Conservation (phyloP, 345 rosid genomes). For the Trapa bicornis region DNA sequence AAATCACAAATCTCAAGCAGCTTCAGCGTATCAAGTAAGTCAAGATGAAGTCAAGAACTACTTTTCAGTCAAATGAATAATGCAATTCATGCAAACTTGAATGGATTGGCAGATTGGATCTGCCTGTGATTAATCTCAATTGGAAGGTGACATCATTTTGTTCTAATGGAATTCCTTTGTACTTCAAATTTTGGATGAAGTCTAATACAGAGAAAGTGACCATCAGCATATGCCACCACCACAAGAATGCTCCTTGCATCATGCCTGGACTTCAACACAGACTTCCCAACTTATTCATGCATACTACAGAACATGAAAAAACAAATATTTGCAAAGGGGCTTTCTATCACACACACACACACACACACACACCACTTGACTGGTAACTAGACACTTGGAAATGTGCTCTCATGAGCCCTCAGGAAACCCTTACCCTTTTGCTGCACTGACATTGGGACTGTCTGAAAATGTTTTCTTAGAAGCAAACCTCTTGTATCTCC, state of each 20-base stretch:
- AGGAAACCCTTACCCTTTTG: not conserved
- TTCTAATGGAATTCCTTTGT: not conserved
- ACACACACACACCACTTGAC: not conserved
- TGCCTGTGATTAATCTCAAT: not conserved
- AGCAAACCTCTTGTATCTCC: not conserved
- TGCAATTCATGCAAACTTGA: not conserved
- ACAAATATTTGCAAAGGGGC: not conserved
- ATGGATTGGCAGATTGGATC: not conserved
- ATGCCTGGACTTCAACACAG: not conserved
- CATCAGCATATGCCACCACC: slow-evolving; percentile 21
- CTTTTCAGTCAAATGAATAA: not conserved
- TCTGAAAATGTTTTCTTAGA: not conserved
- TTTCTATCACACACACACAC: not conserved
- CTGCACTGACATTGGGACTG: not conserved
- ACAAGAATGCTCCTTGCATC: slow-evolving; percentile 25
- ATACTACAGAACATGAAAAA: not conserved
- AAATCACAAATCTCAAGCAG: slow-evolving; percentile 69
- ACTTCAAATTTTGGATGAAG: no score
- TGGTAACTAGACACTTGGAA: not conserved
- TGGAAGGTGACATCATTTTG: not conserved
- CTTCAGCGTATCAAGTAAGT: slow-evolving; percentile 30
- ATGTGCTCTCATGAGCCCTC: not conserved
- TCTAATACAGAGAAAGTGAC: slow-evolving; percentile 18
- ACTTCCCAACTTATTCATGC: not conserved
- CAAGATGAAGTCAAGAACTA: not conserved